A percentile compares a stretch with the other conserved stretches of the same genome.
These are phyloP conservation scores for Eimeria mitis DNA, from an alignment of 169 alveolate species.

Conservation along the genomic window DNA sequence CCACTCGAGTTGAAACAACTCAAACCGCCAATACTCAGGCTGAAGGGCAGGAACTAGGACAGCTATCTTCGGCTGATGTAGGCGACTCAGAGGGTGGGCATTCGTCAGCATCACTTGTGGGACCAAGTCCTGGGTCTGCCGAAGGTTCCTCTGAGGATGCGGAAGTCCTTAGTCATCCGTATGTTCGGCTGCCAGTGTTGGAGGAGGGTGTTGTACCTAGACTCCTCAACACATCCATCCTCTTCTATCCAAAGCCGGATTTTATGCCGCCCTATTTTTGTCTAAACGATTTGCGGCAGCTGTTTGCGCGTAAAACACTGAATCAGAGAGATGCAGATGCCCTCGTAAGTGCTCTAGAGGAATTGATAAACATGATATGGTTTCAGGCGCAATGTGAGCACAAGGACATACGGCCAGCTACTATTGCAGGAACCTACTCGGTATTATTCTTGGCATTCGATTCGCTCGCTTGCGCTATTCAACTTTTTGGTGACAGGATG, in stretches of 20 bases:
- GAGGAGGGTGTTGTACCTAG: slow-evolving; percentile 7
- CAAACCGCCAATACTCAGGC: background rate
- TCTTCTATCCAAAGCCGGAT: background rate
- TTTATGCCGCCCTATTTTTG: background rate
- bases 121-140: background rate
- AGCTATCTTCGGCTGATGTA: background rate
- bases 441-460: background rate
- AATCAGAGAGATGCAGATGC: background rate
- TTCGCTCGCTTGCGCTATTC: background rate
- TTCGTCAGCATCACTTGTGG: background rate
- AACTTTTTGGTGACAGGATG: background rate
- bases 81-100: background rate
- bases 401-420: background rate
- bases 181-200: background rate
- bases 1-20: background rate
- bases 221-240: background rate
- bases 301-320: background rate
- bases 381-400: background rate
- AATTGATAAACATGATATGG: background rate
- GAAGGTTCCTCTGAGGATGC: no score
- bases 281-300: background rate
- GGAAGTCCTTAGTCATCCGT: background rate
- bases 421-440: background rate
- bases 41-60: background rate
- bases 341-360: background rate